Evolutionary conservation across 805 yeast genomes (phyloP).

Genomic region (Wickerhamiella galacta): DNA sequence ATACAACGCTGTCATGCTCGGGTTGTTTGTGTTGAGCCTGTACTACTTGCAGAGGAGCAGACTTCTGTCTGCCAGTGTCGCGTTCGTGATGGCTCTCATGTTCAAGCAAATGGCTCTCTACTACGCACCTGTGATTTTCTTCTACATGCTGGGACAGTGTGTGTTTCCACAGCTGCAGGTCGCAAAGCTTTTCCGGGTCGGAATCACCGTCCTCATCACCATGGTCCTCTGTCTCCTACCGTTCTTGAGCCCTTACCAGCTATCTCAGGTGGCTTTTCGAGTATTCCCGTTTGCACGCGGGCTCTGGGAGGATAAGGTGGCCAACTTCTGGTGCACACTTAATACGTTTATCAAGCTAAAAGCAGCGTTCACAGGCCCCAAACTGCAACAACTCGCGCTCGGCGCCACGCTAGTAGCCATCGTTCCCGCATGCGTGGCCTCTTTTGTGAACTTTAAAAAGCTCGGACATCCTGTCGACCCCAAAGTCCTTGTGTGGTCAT

Average conservation of each 20-base stretch:
- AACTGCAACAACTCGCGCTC: slow-evolving; percentile 39
- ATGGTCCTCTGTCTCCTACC: slow-evolving; percentile 42
- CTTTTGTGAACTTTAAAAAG: slow-evolving; percentile 33
- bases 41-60: slow-evolving; percentile 43
- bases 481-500: slow-evolving; percentile 44
- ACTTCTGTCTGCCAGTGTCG: slow-evolving; percentile 49
- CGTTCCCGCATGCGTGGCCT: slow-evolving; percentile 37
- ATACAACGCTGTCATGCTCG: slow-evolving; percentile 87
- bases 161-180: slow-evolving; percentile 31
- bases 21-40: slow-evolving; percentile 55
- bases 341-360: slow-evolving; percentile 63
- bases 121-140: slow-evolving; percentile 79
- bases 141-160: slow-evolving; percentile 48
- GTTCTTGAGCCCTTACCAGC: slow-evolving; percentile 32
- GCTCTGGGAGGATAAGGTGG: slow-evolving; percentile 91
- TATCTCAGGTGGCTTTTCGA: slow-evolving; percentile 42
- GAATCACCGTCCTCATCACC: slow-evolving; percentile 42
- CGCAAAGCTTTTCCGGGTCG: slow-evolving; percentile 44
- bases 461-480: slow-evolving; percentile 17
- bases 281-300: slow-evolving; percentile 91
- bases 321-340: slow-evolving; percentile 94
- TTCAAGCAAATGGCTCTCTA: slow-evolving; percentile 95
- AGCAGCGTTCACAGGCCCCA: slow-evolving; percentile 32
- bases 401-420: slow-evolving; percentile 27
- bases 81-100: slow-evolving; percentile 60